Evolutionary conservation across 2,329 filamentous ascomycete genomes (phyloP).

Genomic region (Phyllosticta citriasiana): DNA sequence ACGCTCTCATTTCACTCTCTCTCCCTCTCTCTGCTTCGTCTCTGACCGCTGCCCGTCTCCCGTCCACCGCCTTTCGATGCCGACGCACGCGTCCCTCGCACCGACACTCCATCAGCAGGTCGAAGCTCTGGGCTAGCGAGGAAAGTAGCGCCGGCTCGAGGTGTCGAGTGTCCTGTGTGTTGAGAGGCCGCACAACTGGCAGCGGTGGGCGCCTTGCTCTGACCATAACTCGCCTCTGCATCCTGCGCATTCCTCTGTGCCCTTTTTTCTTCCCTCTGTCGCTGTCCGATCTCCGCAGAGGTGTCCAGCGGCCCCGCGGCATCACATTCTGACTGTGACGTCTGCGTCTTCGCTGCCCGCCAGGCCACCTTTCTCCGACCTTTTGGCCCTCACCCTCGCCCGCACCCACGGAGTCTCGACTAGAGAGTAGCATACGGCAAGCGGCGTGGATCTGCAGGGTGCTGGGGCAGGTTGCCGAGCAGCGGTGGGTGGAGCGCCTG

Average conservation of each 20-base stretch:
- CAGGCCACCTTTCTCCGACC: background rate
- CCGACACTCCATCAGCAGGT: background rate
- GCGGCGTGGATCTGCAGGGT: constrained; percentile 10
- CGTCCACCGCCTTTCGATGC: too few species aligned
- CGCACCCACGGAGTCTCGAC: background rate
- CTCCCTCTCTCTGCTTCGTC: background rate
- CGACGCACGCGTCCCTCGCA: background rate
- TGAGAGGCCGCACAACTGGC: background rate
- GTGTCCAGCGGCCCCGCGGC: constrained; percentile 4
- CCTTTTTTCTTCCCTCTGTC: background rate
- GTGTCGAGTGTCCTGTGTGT: background rate
- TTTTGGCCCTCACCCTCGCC: background rate
- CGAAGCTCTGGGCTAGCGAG: background rate
- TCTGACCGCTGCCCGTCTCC: background rate
- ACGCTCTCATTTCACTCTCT: too few species aligned
- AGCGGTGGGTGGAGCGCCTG: constrained; percentile 10
- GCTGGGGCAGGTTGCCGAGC: constrained; percentile 6
- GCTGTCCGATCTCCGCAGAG: background rate
- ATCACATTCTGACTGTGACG: background rate
- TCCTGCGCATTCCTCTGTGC: background rate
- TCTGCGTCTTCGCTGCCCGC: background rate
- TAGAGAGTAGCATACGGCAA: background rate
- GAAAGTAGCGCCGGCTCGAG: background rate
- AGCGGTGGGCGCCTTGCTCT: background rate
- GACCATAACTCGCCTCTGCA: background rate